phyloP scores from a whole-genome alignment of 306 rosid species.

The Dryas drummondii region DNA sequence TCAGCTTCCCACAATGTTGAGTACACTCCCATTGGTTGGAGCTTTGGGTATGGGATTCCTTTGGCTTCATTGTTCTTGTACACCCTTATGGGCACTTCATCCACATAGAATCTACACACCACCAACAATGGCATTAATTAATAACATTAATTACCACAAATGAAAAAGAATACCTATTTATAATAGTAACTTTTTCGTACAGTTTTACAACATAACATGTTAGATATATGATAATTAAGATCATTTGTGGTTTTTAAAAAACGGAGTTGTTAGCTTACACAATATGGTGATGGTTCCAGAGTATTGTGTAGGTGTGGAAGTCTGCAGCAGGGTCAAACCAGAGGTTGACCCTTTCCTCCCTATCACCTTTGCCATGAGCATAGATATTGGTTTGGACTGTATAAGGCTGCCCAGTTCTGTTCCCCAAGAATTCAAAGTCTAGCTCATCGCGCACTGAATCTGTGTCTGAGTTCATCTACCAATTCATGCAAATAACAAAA shows the following conservation, averaged over 20 bases:
- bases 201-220: neutral
- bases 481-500: neutral
- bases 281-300: conserved; percentile 65
- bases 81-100: conserved; percentile 72
- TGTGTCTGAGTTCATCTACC: conserved; percentile 29
- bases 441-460: conserved; percentile 68
- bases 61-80: conserved; percentile 80
- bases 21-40: conserved; percentile 81
- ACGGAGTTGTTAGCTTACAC: conserved; percentile 48
- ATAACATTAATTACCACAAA: neutral
- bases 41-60: conserved; percentile 67
- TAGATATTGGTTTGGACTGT: conserved; percentile 92
- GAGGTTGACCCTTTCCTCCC: conserved; percentile 85
- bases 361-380: conserved; percentile 78
- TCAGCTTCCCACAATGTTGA: conserved; percentile 95
- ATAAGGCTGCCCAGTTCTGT: conserved; percentile 80
- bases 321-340: conserved; percentile 89
- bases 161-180: neutral
- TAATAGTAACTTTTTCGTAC: neutral
- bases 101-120: conserved; percentile 64
- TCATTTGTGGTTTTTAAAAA: neutral
- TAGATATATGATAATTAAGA: neutral
- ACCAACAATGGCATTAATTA: neutral
- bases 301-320: conserved; percentile 77
- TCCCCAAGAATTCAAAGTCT: conserved; percentile 94